Evolutionary conservation across 2,329 filamentous ascomycete genomes (phyloP).

Genomic region (Hypoxylon sp.): DNA sequence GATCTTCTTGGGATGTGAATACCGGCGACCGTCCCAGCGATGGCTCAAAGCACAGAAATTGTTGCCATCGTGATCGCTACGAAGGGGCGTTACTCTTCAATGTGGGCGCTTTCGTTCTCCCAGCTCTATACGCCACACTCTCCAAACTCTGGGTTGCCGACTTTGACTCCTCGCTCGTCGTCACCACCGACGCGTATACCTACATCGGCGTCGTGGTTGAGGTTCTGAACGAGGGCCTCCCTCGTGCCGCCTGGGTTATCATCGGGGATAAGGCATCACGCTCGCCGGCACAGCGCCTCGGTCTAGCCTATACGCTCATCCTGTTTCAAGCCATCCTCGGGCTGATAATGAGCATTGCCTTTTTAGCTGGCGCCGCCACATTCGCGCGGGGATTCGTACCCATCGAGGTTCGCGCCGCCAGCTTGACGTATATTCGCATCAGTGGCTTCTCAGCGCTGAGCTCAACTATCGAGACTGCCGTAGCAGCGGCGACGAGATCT

Average conservation of each 20-base stretch:
- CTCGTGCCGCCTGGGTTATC: conserved; percentile 74
- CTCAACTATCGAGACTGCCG: conserved; percentile 72
- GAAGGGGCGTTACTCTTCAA: conserved; percentile 72
- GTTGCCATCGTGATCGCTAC: conserved; percentile 56
- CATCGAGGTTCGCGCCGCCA: conserved; percentile 64
- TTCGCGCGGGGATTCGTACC: conserved; percentile 75
- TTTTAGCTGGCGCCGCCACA: conserved; percentile 64
- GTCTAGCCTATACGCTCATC: conserved; percentile 72
- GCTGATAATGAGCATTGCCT: conserved; percentile 69
- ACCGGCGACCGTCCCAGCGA: not conserved
- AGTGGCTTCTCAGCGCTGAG: conserved; percentile 72
- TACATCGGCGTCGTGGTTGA: conserved; percentile 77
- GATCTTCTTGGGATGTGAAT: conserved; percentile 1
- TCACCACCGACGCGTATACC: conserved; percentile 74
- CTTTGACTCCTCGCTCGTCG: conserved; percentile 72
- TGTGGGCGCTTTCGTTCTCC: conserved; percentile 70
- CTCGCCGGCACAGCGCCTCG: conserved; percentile 62
- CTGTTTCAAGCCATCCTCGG: conserved; percentile 71
- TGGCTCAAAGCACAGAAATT: not conserved
- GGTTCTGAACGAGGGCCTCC: conserved; percentile 79
- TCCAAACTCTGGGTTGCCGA: conserved; percentile 78
- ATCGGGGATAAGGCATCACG: conserved; percentile 74
- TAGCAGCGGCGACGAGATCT: conserved; percentile 71
- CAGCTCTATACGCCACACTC: conserved; percentile 75
- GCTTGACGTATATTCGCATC: conserved; percentile 74